Base-by-base conservation (phyloP, 768 basidiomycete species). In the Mrakia blollopis region DNA sequence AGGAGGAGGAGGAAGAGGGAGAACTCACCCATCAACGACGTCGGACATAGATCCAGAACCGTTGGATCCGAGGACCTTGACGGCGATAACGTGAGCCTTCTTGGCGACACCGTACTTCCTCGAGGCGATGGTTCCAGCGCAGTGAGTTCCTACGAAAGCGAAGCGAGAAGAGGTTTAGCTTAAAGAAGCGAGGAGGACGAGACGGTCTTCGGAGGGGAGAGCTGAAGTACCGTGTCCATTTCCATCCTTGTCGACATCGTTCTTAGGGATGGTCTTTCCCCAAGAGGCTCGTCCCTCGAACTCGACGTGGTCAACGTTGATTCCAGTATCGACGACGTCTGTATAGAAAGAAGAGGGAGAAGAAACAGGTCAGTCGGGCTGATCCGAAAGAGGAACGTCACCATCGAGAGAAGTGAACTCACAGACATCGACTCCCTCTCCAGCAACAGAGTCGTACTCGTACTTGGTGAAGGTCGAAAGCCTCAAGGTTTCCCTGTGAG, bases 91-190 rank as follows among this genome's bases (percentile, higher is more conserved):
- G 78, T 92, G 87, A 74, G 94, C 96, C 78, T 87, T 87, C 89
- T 99, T 98, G 71, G 97, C 94, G 63, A 99, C 94, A 85, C 97
- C 97, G 81, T 93, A 98, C 84, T 90, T 92, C 81, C 86, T 85
- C 7, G 92, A 94, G n/a, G 90, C 97, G 80, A 98, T 95, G 41
- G 95, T 99, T 73, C 95, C 95, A 65, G 95, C 94, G 80, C 93
- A 95, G 83, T 95, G 94, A 44, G 92, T 88, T 57, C 77, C 73
- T 75, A 41, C 35, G 3, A 32, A 2, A 13, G 41, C n/a, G 54
- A 47, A 41, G 7, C 1, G n/a, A 68, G 25, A 37, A 65, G 23
- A 21, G n/a, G n/a, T 7, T 68, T 14, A 72, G 68, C 57, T 14
- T 65, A 32, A 16, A 25, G 47, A 30, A 18, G 16, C 62, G 30